These are phyloP conservation scores for Colletotrichum sp. DNA, from an alignment of 2,329 filamentous ascomycete genomes.

Conservation along the genomic window DNA sequence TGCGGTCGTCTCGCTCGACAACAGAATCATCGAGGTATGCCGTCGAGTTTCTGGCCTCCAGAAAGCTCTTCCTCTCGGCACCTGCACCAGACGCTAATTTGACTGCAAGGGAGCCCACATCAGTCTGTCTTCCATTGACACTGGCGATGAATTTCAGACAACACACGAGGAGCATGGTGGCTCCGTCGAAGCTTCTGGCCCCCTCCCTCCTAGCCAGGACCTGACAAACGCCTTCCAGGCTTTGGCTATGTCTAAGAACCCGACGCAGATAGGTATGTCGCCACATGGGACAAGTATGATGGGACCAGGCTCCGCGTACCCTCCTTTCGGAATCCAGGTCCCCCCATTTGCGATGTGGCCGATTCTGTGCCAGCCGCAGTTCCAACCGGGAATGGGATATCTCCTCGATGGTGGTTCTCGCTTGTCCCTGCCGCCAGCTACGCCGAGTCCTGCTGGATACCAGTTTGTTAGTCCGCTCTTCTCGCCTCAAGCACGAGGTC, in stretches of 20 bases:
- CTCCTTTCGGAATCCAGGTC: constrained; percentile 22
- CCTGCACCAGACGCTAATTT: neutral
- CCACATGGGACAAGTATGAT: neutral
- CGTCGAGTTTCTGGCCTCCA: neutral
- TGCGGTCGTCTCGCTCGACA: constrained; percentile 1
- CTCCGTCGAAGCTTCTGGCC: neutral
- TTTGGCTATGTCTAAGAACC: neutral
- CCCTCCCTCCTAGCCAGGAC: neutral
- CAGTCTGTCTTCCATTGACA: constrained; percentile 1
- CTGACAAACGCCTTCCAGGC: constrained; percentile 10
- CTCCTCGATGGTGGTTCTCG: constrained; percentile 27
- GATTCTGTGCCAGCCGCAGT: constrained; percentile 35
- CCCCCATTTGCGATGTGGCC: constrained; percentile 36
- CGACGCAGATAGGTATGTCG: neutral
- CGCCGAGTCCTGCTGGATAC: neutral
- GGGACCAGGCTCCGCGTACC: neutral
- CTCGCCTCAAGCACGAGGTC: constrained; percentile 12
- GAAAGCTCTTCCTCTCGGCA: too few relatives aligned
- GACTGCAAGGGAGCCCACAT: neutral
- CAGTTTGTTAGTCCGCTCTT: constrained; percentile 26
- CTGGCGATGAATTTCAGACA: neutral
- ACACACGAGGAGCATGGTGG: neutral
- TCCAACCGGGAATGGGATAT: constrained; percentile 31
- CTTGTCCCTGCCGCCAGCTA: neutral
- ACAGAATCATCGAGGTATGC: constrained; percentile 12